Conservation (phyloP, 306 rosid species). For the Trichosanthes cucumerina region DNA sequence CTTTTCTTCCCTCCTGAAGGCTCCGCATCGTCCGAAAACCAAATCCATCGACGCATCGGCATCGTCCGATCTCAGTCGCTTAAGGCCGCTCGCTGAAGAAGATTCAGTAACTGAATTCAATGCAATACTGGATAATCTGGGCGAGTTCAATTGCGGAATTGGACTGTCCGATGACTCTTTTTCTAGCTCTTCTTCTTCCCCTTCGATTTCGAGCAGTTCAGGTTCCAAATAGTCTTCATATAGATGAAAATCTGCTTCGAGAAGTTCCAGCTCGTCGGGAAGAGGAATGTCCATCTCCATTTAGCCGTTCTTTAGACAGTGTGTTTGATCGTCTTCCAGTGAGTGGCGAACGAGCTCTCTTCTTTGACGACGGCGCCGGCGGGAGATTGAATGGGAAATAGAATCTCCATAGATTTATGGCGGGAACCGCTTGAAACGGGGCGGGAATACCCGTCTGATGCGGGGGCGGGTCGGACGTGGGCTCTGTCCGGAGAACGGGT, state of each 20-base stretch:
- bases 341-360: neutral
- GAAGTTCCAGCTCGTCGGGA: constrained; percentile 77
- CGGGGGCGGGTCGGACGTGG: neutral
- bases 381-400: neutral
- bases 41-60: neutral
- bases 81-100: constrained; percentile 24
- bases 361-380: constrained; percentile 6
- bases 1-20: constrained; percentile 42
- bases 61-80: constrained; percentile 42
- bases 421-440: neutral
- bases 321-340: neutral
- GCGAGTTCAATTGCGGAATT: neutral
- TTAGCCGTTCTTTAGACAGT: neutral
- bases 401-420: neutral
- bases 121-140: neutral
- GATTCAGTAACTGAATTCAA: constrained; percentile 16
- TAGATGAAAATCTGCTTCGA: constrained; percentile 44
- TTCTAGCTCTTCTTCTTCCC: constrained; percentile 14
- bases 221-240: constrained; percentile 31
- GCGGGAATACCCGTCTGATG: neutral
- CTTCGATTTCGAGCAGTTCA: constrained; percentile 32
- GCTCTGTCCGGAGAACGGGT: too few relatives aligned
- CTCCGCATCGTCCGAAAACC: constrained; percentile 4
- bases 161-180: constrained; percentile 4
- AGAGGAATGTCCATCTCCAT: constrained; percentile 64